These are phyloP conservation scores for Eruca vesicaria DNA, from an alignment of 441 rosid species.

Conservation along the genomic window DNA sequence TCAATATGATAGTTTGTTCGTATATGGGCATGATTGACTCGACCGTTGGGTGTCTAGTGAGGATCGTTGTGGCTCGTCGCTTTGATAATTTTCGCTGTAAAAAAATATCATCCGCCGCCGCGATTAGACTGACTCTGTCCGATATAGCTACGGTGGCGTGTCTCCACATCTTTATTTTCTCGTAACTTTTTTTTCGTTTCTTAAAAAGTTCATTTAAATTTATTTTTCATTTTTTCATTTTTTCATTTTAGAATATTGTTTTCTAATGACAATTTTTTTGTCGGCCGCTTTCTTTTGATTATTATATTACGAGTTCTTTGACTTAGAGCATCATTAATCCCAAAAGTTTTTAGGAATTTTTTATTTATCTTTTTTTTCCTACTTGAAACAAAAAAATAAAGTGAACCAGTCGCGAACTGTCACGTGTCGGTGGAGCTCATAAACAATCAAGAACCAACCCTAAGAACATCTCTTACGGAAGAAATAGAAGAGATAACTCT, in stretches of 20 bases:
- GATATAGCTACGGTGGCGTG: conserved; percentile 53
- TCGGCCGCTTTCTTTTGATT: background rate
- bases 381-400: too few relatives aligned
- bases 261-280: background rate
- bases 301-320: background rate
- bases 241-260: background rate
- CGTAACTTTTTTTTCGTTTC: background rate
- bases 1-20: background rate
- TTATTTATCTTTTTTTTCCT: too few relatives aligned
- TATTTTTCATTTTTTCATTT: too few relatives aligned
- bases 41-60: too few relatives aligned
- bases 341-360: too few relatives aligned
- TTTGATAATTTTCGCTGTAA: conserved; percentile 52
- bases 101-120: conserved; percentile 40
- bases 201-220: background rate
- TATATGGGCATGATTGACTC: too few relatives aligned
- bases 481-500: too few relatives aligned
- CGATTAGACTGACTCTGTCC: conserved; percentile 51
- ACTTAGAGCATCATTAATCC: too few relatives aligned
- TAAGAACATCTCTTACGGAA: too few relatives aligned
- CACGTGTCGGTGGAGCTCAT: too few relatives aligned
- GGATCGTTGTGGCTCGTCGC: conserved; percentile 62
- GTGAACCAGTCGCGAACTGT: too few relatives aligned
- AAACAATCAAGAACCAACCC: too few relatives aligned
- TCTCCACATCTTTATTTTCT: conserved; percentile 51